Base-by-base conservation (phyloP, 2,329 filamentous ascomycete species). In the Talaromyces islandicus region DNA sequence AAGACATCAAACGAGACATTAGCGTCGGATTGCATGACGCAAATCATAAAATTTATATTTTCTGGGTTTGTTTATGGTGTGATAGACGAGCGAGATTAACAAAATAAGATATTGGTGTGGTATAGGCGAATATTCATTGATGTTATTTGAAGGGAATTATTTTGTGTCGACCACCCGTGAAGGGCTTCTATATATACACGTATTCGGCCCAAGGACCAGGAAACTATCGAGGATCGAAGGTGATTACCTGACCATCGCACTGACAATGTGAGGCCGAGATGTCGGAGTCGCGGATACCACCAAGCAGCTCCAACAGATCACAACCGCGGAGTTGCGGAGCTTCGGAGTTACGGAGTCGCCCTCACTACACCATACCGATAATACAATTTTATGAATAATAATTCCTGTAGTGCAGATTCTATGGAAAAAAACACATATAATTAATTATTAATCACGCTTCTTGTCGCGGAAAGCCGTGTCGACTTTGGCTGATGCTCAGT, bases 1-100 rank as follows among this genome's bases (percentile, higher is more conserved):
- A 69, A 70, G 30, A 69, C 67, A n/a, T 68, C 66, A 25, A 67
- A 52, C 11, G 48, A 52, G 24, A 52, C 17, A n/a, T 14, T 52
- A 29, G 9, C 10, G 19, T 52, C 48, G 48, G 48, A 52, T 17
- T 24, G 14, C 48, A 52, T 52, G 41, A 46, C 24, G 43, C 19
- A 24, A 19, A 46, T 38, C 3, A 4, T 12, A 46, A 3, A 24
- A 24, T 24, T 24, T 7, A 38, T n/a, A 6, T 38, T 35, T 4
- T 14, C 14, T 35, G 12, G 12, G 32, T 4, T 35, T 35, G 12
- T 12, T 35, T 12, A 17, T 38, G 2, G n/a, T n/a, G 35, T n/a
- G 2, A n/a, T 38, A 38, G 12, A 11, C 14, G 32, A 3, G 14
- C 6, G 11, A 9, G 14, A 9, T n/a, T 4, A 7, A 3, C 1